Evolutionary conservation across 805 yeast species (phyloP).

Genomic region (Ogataea paraovalis): DNA sequence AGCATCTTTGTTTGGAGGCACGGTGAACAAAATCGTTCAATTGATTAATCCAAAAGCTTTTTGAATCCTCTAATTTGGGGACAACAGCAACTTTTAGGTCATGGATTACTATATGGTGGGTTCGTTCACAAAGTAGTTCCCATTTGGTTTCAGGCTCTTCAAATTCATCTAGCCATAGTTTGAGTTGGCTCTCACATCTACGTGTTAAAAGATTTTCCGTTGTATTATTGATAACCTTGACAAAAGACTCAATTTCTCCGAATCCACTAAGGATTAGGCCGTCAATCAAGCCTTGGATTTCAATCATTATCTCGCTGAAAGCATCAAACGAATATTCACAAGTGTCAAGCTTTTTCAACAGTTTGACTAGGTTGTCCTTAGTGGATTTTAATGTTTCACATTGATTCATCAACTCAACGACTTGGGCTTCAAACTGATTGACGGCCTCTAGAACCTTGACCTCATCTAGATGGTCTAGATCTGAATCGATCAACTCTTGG

Average conservation of each 20-base stretch:
- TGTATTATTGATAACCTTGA: constrained; percentile 31
- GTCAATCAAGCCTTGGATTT: constrained; percentile 36
- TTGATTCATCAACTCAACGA: constrained; percentile 29
- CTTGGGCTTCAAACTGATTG: constrained; percentile 29
- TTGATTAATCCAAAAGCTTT: constrained; percentile 24
- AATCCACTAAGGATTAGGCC: constrained; percentile 35
- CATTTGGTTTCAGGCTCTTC: constrained; percentile 16
- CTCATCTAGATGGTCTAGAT: constrained; percentile 21
- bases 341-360: constrained; percentile 22
- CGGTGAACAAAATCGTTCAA: constrained; percentile 24
- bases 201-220: constrained; percentile 26
- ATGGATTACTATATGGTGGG: constrained; percentile 36
- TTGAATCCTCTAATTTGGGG: constrained; percentile 40
- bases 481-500: constrained; percentile 39
- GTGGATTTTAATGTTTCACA: constrained; percentile 27
- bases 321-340: constrained; percentile 24
- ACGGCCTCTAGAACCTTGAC: constrained; percentile 31
- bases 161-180: constrained; percentile 8
- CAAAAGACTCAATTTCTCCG: constrained; percentile 31
- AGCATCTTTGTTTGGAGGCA: constrained; percentile 24
- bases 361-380: constrained; percentile 22
- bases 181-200: constrained; percentile 23
- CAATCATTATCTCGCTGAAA: constrained; percentile 20
- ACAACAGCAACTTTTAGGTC: constrained; percentile 34
- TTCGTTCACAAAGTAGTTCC: constrained; percentile 34